A percentile compares a stretch with the other conserved stretches of the same genome.
Conservation (phyloP, 768 basidiomycete genomes). For the Suillus spraguei region DNA sequence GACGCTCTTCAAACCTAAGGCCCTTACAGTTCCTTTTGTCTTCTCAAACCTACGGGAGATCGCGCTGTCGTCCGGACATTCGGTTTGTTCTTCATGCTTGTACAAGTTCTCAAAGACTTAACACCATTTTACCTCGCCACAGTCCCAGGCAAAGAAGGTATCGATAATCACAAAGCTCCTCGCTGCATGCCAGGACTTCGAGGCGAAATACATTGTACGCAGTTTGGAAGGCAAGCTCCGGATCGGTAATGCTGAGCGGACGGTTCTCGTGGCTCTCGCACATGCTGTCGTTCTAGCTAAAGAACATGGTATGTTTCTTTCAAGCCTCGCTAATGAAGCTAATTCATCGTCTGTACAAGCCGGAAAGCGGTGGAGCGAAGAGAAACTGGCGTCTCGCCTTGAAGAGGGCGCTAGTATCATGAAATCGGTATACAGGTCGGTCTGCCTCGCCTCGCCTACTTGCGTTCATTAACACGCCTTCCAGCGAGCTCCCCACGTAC, state of each 20-base stretch:
- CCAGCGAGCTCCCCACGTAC: slow-evolving; percentile 90
- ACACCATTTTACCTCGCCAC: slow-evolving; percentile 5
- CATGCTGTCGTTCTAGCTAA: slow-evolving; percentile 85
- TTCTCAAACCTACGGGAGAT: slow-evolving; percentile 92
- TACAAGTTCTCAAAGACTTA: slow-evolving; percentile 11
- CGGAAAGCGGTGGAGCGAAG: slow-evolving; percentile 72
- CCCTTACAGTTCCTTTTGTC: slow-evolving; percentile 85
- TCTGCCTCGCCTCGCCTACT: slow-evolving; percentile 5
- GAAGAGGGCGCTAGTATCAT: slow-evolving; percentile 78
- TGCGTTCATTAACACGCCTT: slow-evolving; percentile 9
- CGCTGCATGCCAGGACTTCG: slow-evolving; percentile 86
- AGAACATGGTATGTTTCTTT: slow-evolving; percentile 50
- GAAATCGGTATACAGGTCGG: slow-evolving; percentile 92
- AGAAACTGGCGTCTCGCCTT: slow-evolving; percentile 69
- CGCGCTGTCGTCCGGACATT: slow-evolving; percentile 80
- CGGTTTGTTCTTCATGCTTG: slow-evolving; percentile 47
- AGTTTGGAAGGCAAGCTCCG: slow-evolving; percentile 96
- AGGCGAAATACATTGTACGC: slow-evolving; percentile 96
- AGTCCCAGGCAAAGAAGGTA: slow-evolving; percentile 97
- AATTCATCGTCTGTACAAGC: slow-evolving; percentile 40
- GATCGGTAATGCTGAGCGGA: slow-evolving; percentile 96
- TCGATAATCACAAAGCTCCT: slow-evolving; percentile 93
- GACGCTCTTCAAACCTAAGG: slow-evolving; percentile 92
- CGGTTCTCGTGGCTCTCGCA: slow-evolving; percentile 92
- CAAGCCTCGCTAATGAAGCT: neutral